phyloP scores from a whole-genome alignment of 2,329 filamentous ascomycete species.

The Fusarium robinianum region DNA sequence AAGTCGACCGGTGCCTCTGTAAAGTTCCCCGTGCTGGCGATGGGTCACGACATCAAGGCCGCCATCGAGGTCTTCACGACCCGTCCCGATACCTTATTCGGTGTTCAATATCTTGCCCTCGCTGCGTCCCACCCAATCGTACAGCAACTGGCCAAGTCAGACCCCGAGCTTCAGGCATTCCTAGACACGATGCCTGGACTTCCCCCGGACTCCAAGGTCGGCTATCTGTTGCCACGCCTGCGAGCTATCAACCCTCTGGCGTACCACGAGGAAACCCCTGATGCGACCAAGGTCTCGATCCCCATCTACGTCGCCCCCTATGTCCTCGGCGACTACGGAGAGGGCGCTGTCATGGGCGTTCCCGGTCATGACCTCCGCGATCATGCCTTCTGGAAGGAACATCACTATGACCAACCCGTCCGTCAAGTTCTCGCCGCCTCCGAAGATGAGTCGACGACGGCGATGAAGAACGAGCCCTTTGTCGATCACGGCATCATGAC shows the following conservation, averaged over 20 bases:
- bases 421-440: slow-evolving; percentile 64
- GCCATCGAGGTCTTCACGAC: slow-evolving; percentile 80
- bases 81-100: slow-evolving; percentile 83
- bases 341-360: slow-evolving; percentile 90
- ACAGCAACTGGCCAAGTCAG: slow-evolving; percentile 58
- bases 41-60: slow-evolving; percentile 47
- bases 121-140: slow-evolving; percentile 75
- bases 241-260: slow-evolving; percentile 69
- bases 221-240: slow-evolving; percentile 67
- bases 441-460: slow-evolving; percentile 52
- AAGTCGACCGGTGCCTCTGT: slow-evolving; percentile 74
- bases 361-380: slow-evolving; percentile 83
- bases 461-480: slow-evolving; percentile 58
- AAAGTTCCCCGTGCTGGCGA: slow-evolving; percentile 65
- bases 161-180: slow-evolving; percentile 69
- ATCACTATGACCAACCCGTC: slow-evolving; percentile 64
- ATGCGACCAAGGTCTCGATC: slow-evolving; percentile 59
- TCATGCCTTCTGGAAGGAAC: slow-evolving; percentile 77
- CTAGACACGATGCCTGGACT: slow-evolving; percentile 64
- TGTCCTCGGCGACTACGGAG: slow-evolving; percentile 82
- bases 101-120: slow-evolving; percentile 82
- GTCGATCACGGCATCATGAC: slow-evolving; percentile 70
- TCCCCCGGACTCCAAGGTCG: slow-evolving; percentile 63
- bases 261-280: slow-evolving; percentile 55
- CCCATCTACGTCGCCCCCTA: slow-evolving; percentile 85